phyloP scores from a whole-genome alignment of 306 rosid genomes.

The Canavalia ensiformis region DNA sequence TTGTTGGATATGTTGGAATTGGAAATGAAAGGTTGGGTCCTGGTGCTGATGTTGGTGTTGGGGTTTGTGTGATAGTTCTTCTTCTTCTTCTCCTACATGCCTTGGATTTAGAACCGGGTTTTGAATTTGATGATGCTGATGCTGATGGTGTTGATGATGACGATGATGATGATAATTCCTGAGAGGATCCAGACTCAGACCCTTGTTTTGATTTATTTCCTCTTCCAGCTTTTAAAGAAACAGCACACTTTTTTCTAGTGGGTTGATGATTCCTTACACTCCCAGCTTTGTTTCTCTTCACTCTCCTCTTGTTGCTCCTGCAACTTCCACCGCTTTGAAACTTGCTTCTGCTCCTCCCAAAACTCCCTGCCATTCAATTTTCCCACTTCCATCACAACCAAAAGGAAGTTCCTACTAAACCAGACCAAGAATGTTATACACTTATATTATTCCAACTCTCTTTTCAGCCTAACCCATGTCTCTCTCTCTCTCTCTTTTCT shows the following conservation, averaged over 20 bases:
- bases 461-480: conserved; percentile 77
- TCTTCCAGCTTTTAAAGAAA: conserved; percentile 78
- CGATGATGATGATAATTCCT: conserved; percentile 55
- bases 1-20: conserved; percentile 44
- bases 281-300: conserved; percentile 26
- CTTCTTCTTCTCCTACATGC: conserved; percentile 50
- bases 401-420: conserved; percentile 41
- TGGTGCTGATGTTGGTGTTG: conserved; percentile 3
- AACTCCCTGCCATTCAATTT: conserved; percentile 76
- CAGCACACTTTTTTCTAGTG: conserved; percentile 41
- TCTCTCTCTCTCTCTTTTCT: background rate
- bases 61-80: conserved; percentile 40
- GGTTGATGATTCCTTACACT: conserved; percentile 37
- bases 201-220: conserved; percentile 50
- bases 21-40: conserved; percentile 46
- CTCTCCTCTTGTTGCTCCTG: conserved; percentile 46
- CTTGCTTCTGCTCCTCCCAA: conserved; percentile 56
- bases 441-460: background rate
- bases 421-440: conserved; percentile 43
- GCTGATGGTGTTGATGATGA: conserved; percentile 41
- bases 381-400: conserved; percentile 65
- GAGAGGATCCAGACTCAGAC: conserved; percentile 94
- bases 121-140: conserved; percentile 37
- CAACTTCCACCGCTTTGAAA: conserved; percentile 61
- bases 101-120: conserved; percentile 46